These are phyloP conservation scores for Prunella vulgaris DNA, from an alignment of 257 asterid genomes.

Conservation along the genomic window DNA sequence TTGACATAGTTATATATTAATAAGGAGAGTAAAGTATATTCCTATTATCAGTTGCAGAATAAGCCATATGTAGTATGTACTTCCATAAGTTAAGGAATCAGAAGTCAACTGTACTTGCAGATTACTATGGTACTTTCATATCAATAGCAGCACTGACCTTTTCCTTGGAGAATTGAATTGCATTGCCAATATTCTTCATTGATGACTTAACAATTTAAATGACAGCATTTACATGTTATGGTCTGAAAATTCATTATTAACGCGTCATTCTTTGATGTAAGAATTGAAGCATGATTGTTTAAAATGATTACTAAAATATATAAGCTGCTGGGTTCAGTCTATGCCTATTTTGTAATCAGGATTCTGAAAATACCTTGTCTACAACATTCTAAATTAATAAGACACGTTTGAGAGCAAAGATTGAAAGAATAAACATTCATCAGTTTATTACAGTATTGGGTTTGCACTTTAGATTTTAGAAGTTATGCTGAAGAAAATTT, in stretches of 20 bases:
- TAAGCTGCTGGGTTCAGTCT: not conserved
- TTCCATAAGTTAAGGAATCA: not conserved
- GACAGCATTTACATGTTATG: not conserved
- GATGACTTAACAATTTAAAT: not conserved
- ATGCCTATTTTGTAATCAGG: not conserved
- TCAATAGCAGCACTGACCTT: not conserved
- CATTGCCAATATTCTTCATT: not conserved
- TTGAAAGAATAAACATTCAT: not conserved
- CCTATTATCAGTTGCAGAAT: not conserved
- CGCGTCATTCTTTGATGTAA: not conserved
- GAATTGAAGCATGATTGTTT: not conserved
- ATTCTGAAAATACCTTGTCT: not conserved
- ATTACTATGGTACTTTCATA: not conserved
- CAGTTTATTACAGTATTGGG: not conserved
- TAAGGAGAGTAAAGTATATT: not conserved
- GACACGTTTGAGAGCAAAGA: not conserved
- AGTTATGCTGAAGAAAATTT: not conserved
- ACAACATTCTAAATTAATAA: not conserved
- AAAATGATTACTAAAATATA: not conserved
- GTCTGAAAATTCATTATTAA: not conserved
- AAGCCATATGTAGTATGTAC: not conserved
- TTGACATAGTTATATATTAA: not conserved
- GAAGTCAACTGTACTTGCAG: conserved; percentile 14
- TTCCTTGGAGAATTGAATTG: not conserved
- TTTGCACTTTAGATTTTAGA: not conserved